Conservation (phyloP, 768 basidiomycete genomes). For the Piloderma croceum region DNA sequence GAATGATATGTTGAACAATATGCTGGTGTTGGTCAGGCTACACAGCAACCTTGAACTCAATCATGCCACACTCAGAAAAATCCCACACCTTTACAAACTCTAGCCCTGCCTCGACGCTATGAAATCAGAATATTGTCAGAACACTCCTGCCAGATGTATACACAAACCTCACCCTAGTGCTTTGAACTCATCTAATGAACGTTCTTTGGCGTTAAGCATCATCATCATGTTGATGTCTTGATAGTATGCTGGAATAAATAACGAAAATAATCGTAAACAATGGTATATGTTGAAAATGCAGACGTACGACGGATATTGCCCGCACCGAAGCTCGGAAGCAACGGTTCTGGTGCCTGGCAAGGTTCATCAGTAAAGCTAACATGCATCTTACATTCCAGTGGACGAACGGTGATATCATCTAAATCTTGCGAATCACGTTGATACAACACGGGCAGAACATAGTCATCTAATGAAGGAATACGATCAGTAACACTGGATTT, state of each 20-base stretch:
- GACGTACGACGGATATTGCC: slow-evolving; percentile 35
- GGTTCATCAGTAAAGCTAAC: background rate
- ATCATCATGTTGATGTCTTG: slow-evolving; percentile 45
- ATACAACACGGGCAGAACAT: background rate
- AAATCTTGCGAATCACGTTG: background rate
- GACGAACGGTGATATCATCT: background rate
- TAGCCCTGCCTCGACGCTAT: background rate
- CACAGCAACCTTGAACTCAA: slow-evolving; percentile 1
- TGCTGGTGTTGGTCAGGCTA: too few species aligned
- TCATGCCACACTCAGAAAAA: background rate
- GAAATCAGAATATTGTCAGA: background rate
- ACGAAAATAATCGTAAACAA: too few species aligned
- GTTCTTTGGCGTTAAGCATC: slow-evolving; percentile 37
- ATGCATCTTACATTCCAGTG: background rate
- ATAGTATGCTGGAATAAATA: slow-evolving; percentile 36
- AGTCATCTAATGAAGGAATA: background rate
- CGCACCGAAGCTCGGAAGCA: slow-evolving; percentile 44
- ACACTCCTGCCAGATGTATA: background rate
- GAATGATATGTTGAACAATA: too few species aligned
- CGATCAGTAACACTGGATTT: background rate
- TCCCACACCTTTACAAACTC: background rate
- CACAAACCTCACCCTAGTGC: slow-evolving; percentile 20
- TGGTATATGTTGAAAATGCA: too few species aligned
- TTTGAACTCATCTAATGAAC: slow-evolving; percentile 36
- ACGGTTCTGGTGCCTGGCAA: slow-evolving; percentile 33